Conservation (phyloP, 805 yeast genomes). For the Metschnikowia colocasiae region DNA sequence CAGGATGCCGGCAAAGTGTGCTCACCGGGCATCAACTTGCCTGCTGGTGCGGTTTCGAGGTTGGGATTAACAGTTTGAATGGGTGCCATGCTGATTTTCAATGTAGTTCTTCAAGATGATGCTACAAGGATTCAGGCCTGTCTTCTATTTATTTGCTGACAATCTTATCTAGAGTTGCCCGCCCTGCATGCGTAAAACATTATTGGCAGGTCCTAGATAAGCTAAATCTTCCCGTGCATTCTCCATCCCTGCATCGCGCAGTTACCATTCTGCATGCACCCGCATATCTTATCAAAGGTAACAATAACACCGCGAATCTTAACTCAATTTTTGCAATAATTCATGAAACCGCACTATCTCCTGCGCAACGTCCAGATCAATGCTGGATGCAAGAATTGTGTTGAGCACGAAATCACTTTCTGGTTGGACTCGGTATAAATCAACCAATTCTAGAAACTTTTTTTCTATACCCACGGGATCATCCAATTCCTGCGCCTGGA, state of each 20-base stretch:
- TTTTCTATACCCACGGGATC: conserved; percentile 7
- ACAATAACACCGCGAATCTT: background rate
- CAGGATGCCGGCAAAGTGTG: conserved; percentile 62
- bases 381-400: conserved; percentile 31
- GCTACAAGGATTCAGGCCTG: background rate
- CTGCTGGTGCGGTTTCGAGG: conserved; percentile 5
- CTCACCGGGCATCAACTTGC: conserved; percentile 23
- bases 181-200: background rate
- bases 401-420: conserved; percentile 36
- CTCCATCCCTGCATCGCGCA: background rate
- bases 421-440: conserved; percentile 29
- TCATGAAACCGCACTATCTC: conserved; percentile 36
- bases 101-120: background rate
- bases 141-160: conserved; percentile 1
- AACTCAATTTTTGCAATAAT: conserved; percentile 20
- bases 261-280: background rate
- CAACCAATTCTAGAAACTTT: conserved; percentile 14
- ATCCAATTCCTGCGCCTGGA: conserved; percentile 14
- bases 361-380: conserved; percentile 33
- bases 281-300: conserved; percentile 4
- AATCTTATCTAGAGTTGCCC: background rate
- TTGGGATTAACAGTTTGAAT: conserved; percentile 2
- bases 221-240: conserved; percentile 3
- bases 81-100: conserved; percentile 1
- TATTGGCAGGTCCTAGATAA: background rate